phyloP scores from a whole-genome alignment of 2,329 filamentous ascomycete genomes.

The Sclerotinia trifoliorum region DNA sequence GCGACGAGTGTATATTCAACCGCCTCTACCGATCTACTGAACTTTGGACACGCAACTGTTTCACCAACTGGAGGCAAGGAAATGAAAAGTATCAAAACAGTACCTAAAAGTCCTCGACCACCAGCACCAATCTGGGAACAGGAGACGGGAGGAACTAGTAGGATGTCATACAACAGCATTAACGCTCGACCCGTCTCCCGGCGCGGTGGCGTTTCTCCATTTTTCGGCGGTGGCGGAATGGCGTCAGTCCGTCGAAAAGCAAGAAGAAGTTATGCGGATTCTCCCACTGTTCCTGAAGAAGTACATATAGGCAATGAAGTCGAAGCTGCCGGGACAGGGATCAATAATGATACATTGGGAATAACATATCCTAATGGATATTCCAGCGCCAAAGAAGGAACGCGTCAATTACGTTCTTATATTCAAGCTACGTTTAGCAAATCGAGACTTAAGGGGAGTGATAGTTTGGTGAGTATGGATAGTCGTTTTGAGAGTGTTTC shows the following conservation, averaged over 20 bases:
- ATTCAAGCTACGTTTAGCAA: slow-evolving; percentile 29
- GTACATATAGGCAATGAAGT: slow-evolving; percentile 23
- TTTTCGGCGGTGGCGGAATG: slow-evolving; percentile 32
- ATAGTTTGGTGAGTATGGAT: slow-evolving; percentile 28
- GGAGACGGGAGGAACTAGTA: slow-evolving; percentile 16
- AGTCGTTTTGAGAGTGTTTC: slow-evolving; percentile 37
- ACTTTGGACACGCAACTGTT: slow-evolving; percentile 23
- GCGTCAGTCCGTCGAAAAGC: slow-evolving; percentile 26
- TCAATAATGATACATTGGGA: slow-evolving; percentile 26
- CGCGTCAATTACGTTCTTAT: slow-evolving; percentile 33
- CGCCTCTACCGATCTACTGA: slow-evolving; percentile 7
- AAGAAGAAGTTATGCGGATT: slow-evolving; percentile 31
- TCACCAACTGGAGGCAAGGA: slow-evolving; percentile 30
- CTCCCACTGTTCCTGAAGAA: slow-evolving; percentile 36
- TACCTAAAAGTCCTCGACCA: slow-evolving; percentile 26
- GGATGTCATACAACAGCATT: slow-evolving; percentile 22
- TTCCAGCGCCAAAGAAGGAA: slow-evolving; percentile 34
- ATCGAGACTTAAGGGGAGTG: slow-evolving; percentile 27
- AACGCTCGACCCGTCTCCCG: slow-evolving; percentile 31
- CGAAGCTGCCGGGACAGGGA: slow-evolving; percentile 20
- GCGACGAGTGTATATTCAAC: slow-evolving; percentile 22
- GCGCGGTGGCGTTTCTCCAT: slow-evolving; percentile 35
- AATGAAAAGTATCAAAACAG: slow-evolving; percentile 18
- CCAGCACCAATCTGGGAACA: slow-evolving; percentile 15
- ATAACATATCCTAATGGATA: slow-evolving; percentile 35